Percentiles rank a stretch among this genome's conserved stretches.
Conservation (phyloP, 2,329 filamentous ascomycete species). For the Eutypella sp. region DNA sequence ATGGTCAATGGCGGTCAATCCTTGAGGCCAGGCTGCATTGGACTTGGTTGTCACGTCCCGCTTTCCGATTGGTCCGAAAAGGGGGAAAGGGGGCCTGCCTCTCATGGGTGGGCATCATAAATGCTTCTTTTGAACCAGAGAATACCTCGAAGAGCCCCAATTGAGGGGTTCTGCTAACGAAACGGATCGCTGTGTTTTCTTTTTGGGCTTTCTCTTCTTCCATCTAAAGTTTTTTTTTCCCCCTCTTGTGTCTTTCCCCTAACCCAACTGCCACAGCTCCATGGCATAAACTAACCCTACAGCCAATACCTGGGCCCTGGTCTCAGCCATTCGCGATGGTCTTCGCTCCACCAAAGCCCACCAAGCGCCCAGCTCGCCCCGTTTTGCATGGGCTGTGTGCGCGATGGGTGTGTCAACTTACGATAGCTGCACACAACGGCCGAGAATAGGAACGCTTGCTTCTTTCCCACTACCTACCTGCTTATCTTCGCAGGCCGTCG, state of each 20-base stretch:
- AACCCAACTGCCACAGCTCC: not conserved
- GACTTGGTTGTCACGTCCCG: not conserved
- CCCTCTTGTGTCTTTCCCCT: too few relatives aligned
- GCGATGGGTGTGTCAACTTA: not conserved
- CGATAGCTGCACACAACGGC: not conserved
- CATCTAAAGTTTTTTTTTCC: too few relatives aligned
- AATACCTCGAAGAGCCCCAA: not conserved
- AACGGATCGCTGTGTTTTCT: not conserved
- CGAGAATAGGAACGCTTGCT: not conserved
- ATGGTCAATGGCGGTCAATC: not conserved
- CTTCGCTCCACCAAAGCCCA: not conserved
- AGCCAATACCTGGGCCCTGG: too few relatives aligned
- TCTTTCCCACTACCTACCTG: not conserved
- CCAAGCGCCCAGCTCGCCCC: not conserved
- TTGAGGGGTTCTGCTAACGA: not conserved
- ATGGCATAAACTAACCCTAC: not conserved
- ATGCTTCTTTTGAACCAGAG: not conserved
- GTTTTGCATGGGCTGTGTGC: not conserved
- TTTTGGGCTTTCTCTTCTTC: too few relatives aligned
- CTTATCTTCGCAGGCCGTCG: not conserved
- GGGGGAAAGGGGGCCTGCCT: too few relatives aligned
- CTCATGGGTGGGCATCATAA: not conserved
- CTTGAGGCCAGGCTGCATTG: not conserved
- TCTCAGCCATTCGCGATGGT: not conserved
- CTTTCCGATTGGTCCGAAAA: not conserved